Conservation (phyloP, 768 basidiomycete species). For the Tubosaeta sp. region DNA sequence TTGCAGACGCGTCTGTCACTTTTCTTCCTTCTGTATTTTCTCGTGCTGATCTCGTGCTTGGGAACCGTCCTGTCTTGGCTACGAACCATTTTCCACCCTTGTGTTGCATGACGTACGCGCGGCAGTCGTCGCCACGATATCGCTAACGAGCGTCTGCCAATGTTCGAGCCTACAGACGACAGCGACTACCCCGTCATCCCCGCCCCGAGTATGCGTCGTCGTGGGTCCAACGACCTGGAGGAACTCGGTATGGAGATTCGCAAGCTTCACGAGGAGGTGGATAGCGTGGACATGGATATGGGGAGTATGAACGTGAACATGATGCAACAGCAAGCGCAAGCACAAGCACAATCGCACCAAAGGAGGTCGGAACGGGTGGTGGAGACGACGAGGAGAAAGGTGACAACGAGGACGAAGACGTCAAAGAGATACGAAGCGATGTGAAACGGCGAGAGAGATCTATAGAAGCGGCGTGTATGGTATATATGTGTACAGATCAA, state of each 20-base stretch:
- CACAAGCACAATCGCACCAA: neutral
- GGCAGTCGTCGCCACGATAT: constrained; percentile 66
- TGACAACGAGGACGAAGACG: constrained; percentile 43
- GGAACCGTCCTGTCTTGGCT: neutral
- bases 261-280: constrained; percentile 54
- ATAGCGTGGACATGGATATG: neutral
- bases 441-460: neutral
- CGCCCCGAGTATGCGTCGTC: constrained; percentile 58
- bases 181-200: constrained; percentile 46
- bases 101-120: neutral
- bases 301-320: neutral
- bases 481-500: neutral
- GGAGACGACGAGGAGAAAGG: constrained; percentile 47
- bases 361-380: constrained; percentile 54
- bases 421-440: constrained; percentile 56
- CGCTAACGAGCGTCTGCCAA: constrained; percentile 71
- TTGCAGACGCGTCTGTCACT: constrained; percentile 68
- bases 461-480: neutral
- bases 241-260: constrained; percentile 63
- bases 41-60: neutral
- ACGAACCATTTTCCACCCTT: neutral
- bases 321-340: neutral
- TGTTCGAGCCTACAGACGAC: constrained; percentile 37
- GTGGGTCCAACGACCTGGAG: constrained; percentile 38
- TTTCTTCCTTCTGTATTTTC: constrained; percentile 1